Conservation (phyloP, 2,329 filamentous ascomycete species). For the Fusarium ambrosium region DNA sequence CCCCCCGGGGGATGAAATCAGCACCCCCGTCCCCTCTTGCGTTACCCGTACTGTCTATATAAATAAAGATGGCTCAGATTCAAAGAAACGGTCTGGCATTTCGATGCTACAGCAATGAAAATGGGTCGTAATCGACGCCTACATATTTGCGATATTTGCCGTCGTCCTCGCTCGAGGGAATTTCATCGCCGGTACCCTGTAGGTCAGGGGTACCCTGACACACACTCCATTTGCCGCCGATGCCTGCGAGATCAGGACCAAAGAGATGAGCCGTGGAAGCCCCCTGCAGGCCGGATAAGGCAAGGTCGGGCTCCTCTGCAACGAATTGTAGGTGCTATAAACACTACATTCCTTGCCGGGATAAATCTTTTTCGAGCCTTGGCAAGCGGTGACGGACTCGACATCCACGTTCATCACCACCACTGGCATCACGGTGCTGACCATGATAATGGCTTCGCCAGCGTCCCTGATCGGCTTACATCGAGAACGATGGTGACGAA, state of each 20-base stretch:
- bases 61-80: background rate
- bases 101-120: background rate
- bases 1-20: background rate
- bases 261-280: background rate
- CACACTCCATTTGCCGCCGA: constrained; percentile 16
- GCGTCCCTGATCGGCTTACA: background rate
- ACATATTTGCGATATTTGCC: constrained; percentile 10
- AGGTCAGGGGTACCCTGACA: constrained; percentile 12
- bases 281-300: background rate
- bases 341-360: background rate
- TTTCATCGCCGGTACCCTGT: constrained; percentile 18
- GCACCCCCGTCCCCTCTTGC: background rate
- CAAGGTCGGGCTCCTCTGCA: background rate
- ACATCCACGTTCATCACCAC: constrained; percentile 13
- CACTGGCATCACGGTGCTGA: constrained; percentile 6
- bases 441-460: background rate
- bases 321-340: background rate
- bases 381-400: background rate
- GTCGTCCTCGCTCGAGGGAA: constrained; percentile 13
- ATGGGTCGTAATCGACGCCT: background rate
- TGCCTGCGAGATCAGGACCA: constrained; percentile 7
- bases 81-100: background rate
- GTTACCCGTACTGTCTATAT: background rate
- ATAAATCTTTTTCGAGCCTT: background rate
- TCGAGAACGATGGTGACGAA: background rate